Evolutionary conservation across 2,329 filamentous ascomycete species (phyloP), one percentile per base, ranked within the genome.

Genomic region (Fusarium denticulatum): DNA sequence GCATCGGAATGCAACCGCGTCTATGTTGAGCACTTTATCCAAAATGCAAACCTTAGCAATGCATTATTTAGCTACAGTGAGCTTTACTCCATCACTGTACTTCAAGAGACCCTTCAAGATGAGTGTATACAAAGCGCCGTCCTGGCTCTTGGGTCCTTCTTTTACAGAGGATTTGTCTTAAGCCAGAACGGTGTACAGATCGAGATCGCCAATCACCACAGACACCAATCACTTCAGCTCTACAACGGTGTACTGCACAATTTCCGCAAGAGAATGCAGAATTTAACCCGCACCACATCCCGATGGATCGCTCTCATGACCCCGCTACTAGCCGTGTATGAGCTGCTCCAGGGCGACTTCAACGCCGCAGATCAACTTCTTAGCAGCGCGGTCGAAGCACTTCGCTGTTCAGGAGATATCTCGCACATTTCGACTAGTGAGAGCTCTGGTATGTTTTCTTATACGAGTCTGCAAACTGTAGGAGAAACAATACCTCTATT

Each of bases 201-300:
- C 2, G 24, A 53, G 12, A 28, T 13, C 8, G 24, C n/a, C n/a
- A 39, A 37, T 10, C 32, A 53, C 12, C 49, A 53, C 18, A 20
- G 49, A 5, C 13, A 16, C 8, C 32, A 39, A 15, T 53, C 34
- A 3, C 49, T 53, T 16, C 34, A 28, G 8, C 20, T 39, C 13
- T 53, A 53, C 18, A 53, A 39, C 8, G 24, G 6, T 53, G 18
- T 24, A 39, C 49, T 53, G 6, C 1, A 22, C 12, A 22, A 5
- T 13, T 53, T 53, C 26, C 24, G 34, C 24, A 37, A 16, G 9
- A 5, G 14, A 18, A 26, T 53, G n/a, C 18, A 37, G 34, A 28
- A 15, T 10, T 2, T 18, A 4, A 20, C 6, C 12, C 2, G 20
- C 1, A 37, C 22, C 10, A 16, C 34, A 4, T 5, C 18, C 7